Evolutionary conservation across 768 basidiomycete species (phyloP).

Genomic region (Tephrocybe sp.): DNA sequence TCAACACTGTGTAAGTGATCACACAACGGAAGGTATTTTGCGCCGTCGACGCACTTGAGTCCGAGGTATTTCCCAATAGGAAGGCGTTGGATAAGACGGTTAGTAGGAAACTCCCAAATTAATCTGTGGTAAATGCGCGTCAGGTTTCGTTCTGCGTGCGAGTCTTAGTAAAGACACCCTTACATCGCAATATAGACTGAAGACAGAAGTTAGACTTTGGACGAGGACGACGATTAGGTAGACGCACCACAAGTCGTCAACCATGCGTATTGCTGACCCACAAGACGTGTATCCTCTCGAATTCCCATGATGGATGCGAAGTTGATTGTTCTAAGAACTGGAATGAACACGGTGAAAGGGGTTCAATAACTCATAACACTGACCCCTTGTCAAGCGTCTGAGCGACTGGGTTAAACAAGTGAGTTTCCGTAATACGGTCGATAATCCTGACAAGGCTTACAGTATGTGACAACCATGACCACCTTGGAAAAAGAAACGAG

Average conservation of each 20-base stretch:
- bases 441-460: constrained; percentile 19
- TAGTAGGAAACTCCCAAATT: constrained; percentile 48
- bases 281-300: constrained; percentile 39
- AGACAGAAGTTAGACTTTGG: not conserved
- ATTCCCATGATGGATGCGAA: constrained; percentile 52
- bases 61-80: constrained; percentile 51
- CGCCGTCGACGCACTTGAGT: constrained; percentile 32
- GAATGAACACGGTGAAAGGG: too few relatives aligned
- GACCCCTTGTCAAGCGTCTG: constrained; percentile 50
- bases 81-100: constrained; percentile 45
- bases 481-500: constrained; percentile 15
- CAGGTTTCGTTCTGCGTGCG: not conserved
- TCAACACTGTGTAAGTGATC: too few relatives aligned
- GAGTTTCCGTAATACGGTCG: not conserved
- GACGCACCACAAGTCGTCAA: constrained; percentile 44
- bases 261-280: constrained; percentile 52
- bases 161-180: not conserved
- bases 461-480: constrained; percentile 49
- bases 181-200: constrained; percentile 43
- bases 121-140: constrained; percentile 25
- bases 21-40: too few relatives aligned
- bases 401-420: constrained; percentile 25
- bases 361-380: not conserved
- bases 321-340: constrained; percentile 41
- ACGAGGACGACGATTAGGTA: not conserved